Conservation (phyloP, 768 basidiomycete species). For the Mycena polygramma region DNA sequence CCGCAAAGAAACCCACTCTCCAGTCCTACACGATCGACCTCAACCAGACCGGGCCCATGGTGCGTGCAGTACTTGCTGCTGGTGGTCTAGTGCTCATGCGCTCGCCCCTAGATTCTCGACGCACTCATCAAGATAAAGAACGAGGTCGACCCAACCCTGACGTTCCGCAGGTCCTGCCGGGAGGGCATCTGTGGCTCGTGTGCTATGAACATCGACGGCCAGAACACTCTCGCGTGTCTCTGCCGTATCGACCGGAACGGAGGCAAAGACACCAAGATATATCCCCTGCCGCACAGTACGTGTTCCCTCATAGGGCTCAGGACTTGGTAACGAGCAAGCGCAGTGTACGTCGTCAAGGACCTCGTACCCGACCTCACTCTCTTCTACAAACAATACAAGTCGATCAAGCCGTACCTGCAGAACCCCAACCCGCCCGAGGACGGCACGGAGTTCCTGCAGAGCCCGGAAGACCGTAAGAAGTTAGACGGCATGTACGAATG, state of each 20-base stretch:
- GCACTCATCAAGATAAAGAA: slow-evolving; percentile 99
- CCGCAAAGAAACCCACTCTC: slow-evolving; percentile 89
- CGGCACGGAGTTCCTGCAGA: slow-evolving; percentile 87
- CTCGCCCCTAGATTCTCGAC: slow-evolving; percentile 75
- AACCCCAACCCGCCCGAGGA: slow-evolving; percentile 87
- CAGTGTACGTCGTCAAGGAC: slow-evolving; percentile 99
- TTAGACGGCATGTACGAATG: slow-evolving; percentile 98
- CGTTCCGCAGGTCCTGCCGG: slow-evolving; percentile 93
- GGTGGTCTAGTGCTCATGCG: slow-evolving; percentile 8
- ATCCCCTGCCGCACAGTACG: slow-evolving; percentile 97
- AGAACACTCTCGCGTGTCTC: slow-evolving; percentile 97
- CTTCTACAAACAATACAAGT: slow-evolving; percentile 99
- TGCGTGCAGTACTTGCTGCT: slow-evolving; percentile 44
- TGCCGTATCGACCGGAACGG: slow-evolving; percentile 90
- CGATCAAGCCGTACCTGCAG: slow-evolving; percentile 96
- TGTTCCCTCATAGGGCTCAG: slow-evolving; percentile 32
- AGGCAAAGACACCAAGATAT: slow-evolving; percentile 87
- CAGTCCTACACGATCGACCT: slow-evolving; percentile 95
- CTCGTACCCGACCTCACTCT: slow-evolving; percentile 92
- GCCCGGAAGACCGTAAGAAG: slow-evolving; percentile 92
- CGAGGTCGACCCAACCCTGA: slow-evolving; percentile 95
- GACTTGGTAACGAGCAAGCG: background rate
- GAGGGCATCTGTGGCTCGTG: slow-evolving; percentile 99
- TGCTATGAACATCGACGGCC: slow-evolving; percentile 99
- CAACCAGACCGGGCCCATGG: slow-evolving; percentile 97